Conservation (phyloP, 257 asterid genomes). For the Solanum ossicruentum region DNA sequence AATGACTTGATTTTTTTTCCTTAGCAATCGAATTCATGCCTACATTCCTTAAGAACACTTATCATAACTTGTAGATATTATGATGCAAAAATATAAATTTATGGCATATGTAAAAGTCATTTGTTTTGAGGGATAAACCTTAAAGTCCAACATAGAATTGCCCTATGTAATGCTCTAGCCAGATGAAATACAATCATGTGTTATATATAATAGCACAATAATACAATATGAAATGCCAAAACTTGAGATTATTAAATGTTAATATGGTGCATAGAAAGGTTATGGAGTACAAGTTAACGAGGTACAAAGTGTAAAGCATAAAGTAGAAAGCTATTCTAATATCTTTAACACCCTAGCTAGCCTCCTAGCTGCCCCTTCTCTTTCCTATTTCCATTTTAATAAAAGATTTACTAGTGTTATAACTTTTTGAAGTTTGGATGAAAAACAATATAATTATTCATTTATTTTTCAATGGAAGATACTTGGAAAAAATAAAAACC, state of each 20-base stretch:
- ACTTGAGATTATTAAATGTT: background rate
- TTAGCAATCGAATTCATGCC: no score
- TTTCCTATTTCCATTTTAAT: background rate
- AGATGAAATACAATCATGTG: background rate
- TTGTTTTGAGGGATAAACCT: background rate
- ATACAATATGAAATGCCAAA: background rate
- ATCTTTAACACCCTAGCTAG: background rate
- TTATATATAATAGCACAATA: background rate
- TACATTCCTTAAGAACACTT: no score
- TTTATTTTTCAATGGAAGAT: background rate
- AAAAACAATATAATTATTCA: background rate
- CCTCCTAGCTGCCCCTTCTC: background rate
- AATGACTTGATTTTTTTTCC: no score
- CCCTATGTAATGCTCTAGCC: background rate
- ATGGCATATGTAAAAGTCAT: rapidly evolving
- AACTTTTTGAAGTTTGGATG: background rate
- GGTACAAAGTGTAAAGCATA: background rate
- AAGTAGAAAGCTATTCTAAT: background rate
- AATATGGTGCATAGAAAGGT: background rate
- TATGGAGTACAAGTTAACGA: background rate
- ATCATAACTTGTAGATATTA: background rate
- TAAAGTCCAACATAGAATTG: background rate
- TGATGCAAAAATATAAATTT: background rate
- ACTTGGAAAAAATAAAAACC: background rate
- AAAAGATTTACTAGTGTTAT: background rate